Conservation (phyloP, 1,284 basidiomycete genomes). For the Pseudozyma tsukubaensis region DNA sequence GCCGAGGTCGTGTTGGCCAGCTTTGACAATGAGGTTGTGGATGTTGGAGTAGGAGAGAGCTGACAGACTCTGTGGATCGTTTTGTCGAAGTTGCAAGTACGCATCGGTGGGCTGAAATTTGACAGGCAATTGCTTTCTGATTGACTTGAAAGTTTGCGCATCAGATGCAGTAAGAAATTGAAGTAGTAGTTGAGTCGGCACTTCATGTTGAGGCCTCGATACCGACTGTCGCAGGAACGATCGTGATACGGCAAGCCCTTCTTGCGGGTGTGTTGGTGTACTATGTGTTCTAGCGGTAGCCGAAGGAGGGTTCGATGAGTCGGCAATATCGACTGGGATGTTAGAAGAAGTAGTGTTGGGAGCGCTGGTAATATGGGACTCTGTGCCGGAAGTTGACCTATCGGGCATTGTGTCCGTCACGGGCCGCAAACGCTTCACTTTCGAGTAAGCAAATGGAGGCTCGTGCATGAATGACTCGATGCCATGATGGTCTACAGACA, state of each 20-base stretch:
- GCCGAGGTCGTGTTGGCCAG: slow-evolving; percentile 15
- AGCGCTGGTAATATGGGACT: no score
- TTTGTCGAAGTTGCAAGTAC: slow-evolving; percentile 32
- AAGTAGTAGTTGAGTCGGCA: slow-evolving; percentile 14
- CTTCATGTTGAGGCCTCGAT: slow-evolving; percentile 1
- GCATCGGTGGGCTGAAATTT: slow-evolving; percentile 33
- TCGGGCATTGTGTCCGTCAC: slow-evolving; percentile 3
- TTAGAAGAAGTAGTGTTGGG: no score
- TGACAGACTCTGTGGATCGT: slow-evolving; percentile 25
- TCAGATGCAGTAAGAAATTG: slow-evolving; percentile 27
- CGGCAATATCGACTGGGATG: not conserved
- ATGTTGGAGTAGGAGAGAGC: slow-evolving; percentile 24
- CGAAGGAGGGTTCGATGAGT: not conserved
- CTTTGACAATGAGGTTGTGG: slow-evolving; percentile 20
- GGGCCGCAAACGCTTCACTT: slow-evolving; percentile 30
- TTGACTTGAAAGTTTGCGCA: not conserved
- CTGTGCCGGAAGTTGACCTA: not conserved
- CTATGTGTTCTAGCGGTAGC: not conserved
- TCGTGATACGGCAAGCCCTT: not conserved
- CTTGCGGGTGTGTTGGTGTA: slow-evolving; percentile 5
- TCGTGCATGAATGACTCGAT: slow-evolving; percentile 25
- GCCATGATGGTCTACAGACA: slow-evolving; percentile 17
- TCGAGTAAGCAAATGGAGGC: slow-evolving; percentile 18
- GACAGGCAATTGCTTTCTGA: slow-evolving; percentile 18
- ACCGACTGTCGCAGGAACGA: not conserved